A percentile compares a stretch with the other conserved stretches of the same genome.
phyloP scores from a whole-genome alignment of 805 yeast species.

The Vanderwaltozyma verrucispora region DNA sequence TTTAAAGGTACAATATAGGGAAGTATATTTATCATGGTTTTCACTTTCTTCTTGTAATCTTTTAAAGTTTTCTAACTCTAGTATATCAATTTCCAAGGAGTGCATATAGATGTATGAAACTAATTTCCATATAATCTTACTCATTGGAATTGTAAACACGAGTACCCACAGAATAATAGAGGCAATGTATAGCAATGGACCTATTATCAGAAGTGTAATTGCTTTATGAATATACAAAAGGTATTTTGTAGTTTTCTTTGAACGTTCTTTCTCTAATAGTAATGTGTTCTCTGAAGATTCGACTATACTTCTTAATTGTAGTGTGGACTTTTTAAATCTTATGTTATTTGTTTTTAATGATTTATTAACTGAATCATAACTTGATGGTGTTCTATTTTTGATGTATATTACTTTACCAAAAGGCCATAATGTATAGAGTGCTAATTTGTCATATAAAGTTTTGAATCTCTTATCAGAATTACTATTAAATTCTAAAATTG shows the following conservation, averaged over 20 bases:
- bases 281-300: no score
- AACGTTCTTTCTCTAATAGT: no score
- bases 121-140: constrained; percentile 65
- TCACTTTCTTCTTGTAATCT: constrained; percentile 77
- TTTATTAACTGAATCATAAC: neutral
- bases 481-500: constrained; percentile 33
- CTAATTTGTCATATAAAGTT: constrained; percentile 48
- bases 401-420: constrained; percentile 83
- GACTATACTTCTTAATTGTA: no score
- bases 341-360: neutral
- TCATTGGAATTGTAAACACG: constrained; percentile 90
- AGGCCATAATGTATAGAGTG: constrained; percentile 64
- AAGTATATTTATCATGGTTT: no score
- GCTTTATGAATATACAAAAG: no score
- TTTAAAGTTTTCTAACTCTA: constrained; percentile 79
- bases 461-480: constrained; percentile 49
- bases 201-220: no score
- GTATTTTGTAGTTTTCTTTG: neutral
- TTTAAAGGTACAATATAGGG: constrained; percentile 38
- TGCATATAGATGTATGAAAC: no score
- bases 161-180: constrained; percentile 64
- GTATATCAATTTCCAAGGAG: no score
- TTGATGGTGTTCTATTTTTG: neutral
- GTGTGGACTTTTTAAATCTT: neutral
- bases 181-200: constrained; percentile 19